These are phyloP conservation scores for Vanderwaltozyma tropicalis DNA, from an alignment of 805 yeast species.

Conservation along the genomic window DNA sequence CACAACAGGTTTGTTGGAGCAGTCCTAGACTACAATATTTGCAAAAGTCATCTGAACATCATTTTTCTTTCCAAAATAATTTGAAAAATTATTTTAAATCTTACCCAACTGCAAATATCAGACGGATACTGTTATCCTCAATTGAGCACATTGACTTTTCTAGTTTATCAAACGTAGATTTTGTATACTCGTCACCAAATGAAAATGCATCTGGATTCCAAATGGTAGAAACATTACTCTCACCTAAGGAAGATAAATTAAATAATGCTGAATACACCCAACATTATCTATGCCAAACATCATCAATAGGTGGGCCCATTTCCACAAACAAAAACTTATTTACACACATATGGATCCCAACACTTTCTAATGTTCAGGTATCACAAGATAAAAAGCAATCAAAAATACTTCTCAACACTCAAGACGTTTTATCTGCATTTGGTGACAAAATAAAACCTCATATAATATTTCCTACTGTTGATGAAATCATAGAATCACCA, in stretches of 20 bases:
- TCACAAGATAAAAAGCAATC: background rate
- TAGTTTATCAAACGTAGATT: conserved; percentile 26
- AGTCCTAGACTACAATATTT: conserved; percentile 34
- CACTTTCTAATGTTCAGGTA: conserved; percentile 2
- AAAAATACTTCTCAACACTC: conserved; percentile 2
- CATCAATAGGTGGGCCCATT: conserved; percentile 23
- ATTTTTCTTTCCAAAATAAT: conserved; percentile 34
- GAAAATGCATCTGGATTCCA: conserved; percentile 23
- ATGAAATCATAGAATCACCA: conserved; percentile 16
- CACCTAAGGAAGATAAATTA: background rate
- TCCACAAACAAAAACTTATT: conserved; percentile 11
- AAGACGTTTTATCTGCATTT: conserved; percentile 1
- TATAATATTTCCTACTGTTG: conserved; percentile 21
- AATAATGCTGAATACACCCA: background rate
- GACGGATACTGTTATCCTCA: conserved; percentile 17
- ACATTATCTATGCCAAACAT: conserved; percentile 28
- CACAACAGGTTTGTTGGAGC: conserved; percentile 60
- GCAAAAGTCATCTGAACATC: background rate
- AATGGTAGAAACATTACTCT: background rate
- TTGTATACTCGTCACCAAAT: conserved; percentile 49
- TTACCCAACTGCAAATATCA: conserved; percentile 30
- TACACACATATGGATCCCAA: conserved; percentile 20
- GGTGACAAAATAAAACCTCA: conserved; percentile 10
- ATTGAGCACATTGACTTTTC: conserved; percentile 32
- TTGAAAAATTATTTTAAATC: conserved; percentile 35